Conservation (phyloP, 2,329 filamentous ascomycete species). For the Aspergillus carbonarius region DNA sequence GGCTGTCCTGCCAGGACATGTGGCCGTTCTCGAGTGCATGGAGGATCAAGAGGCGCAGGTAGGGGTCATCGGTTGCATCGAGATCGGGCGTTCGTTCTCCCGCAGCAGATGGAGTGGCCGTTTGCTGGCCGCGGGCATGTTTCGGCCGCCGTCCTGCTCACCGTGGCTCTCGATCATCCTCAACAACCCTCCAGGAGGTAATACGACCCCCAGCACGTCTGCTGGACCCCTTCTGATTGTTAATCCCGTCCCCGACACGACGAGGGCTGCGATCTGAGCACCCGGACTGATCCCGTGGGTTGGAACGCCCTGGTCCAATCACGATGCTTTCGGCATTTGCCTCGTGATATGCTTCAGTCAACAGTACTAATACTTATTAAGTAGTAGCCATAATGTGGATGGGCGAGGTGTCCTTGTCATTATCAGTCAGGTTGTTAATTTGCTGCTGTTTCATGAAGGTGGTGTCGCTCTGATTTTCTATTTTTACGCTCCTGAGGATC, state of each 20-base stretch:
- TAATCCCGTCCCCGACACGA: neutral
- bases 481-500: neutral
- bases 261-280: constrained; percentile 15
- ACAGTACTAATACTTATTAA: neutral
- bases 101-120: neutral
- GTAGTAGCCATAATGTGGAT: neutral
- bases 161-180: neutral
- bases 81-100: constrained; percentile 18
- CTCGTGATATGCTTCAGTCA: constrained; percentile 1
- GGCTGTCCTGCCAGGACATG: constrained; percentile 22
- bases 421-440: neutral
- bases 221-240: neutral
- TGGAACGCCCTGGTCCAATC: neutral
- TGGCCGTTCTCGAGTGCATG: constrained; percentile 27
- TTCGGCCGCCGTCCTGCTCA: neutral
- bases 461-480: too few relatives aligned
- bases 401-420: neutral
- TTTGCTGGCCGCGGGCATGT: neutral
- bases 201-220: neutral
- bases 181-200: neutral
- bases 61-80: constrained; percentile 12
- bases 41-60: constrained; percentile 15
- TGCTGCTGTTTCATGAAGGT: too few relatives aligned
- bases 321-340: neutral
- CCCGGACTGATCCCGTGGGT: constrained; percentile 8